These are phyloP conservation scores for Tubosaeta sp. DNA, from an alignment of 768 basidiomycete species.

Conservation along the genomic window DNA sequence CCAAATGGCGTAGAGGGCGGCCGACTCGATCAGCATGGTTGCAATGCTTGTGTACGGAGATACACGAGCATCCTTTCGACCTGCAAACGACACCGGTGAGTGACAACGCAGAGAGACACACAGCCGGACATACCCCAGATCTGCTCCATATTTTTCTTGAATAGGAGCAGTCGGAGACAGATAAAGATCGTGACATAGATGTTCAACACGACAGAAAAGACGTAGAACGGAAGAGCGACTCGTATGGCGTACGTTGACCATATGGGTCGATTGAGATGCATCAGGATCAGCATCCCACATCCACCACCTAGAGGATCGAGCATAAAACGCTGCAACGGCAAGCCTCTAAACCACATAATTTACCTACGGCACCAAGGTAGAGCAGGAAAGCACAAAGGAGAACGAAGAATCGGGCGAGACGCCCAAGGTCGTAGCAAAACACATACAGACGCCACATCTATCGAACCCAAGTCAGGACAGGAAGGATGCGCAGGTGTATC, in stretches of 20 bases:
- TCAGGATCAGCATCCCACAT: neutral
- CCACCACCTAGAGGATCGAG: neutral
- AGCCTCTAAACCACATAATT: neutral
- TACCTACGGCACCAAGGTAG: neutral
- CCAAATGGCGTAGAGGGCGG: neutral
- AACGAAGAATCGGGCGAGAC: neutral
- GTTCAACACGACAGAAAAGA: neutral
- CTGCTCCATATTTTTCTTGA: neutral
- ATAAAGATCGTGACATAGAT: neutral
- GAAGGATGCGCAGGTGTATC: neutral
- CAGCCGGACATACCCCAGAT: too few relatives aligned
- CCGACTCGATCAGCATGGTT: neutral
- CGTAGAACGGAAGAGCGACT: neutral
- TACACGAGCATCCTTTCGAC: neutral
- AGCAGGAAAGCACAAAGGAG: neutral
- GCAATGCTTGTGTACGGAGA: neutral
- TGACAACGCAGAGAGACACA: too few relatives aligned
- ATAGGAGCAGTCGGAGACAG: neutral
- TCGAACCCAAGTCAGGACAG: neutral
- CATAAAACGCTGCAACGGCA: neutral
- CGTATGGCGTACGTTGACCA: neutral
- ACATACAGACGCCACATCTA: conserved; percentile 1
- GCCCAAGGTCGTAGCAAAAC: neutral
- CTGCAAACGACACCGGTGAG: neutral
- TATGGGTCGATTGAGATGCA: neutral